phyloP scores from a whole-genome alignment of 2,329 filamentous ascomycete species.

The Pseudocercospora ulei region DNA sequence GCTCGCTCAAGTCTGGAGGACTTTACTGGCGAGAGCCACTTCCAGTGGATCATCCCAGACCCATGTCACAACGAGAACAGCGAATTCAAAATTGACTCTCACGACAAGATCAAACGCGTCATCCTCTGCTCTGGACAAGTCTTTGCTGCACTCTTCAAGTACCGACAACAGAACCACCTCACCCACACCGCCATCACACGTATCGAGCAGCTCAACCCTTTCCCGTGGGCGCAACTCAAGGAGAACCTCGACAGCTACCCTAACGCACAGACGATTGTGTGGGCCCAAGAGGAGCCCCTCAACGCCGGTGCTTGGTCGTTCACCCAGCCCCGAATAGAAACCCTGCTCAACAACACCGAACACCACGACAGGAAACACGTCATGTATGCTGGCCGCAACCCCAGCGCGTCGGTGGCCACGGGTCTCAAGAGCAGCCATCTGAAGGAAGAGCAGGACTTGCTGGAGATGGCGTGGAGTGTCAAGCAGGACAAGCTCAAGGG shows the following conservation, averaged over 20 bases:
- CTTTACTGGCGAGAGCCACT: slow-evolving; percentile 82
- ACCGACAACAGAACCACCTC: slow-evolving; percentile 76
- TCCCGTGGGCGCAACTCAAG: slow-evolving; percentile 94
- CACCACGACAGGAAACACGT: slow-evolving; percentile 91
- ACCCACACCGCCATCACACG: slow-evolving; percentile 90
- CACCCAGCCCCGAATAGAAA: slow-evolving; percentile 95
- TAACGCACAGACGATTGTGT: slow-evolving; percentile 95
- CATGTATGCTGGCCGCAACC: slow-evolving; percentile 91
- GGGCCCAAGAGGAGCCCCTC: slow-evolving; percentile 93
- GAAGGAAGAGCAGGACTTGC: slow-evolving; percentile 84
- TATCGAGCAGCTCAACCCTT: slow-evolving; percentile 95
- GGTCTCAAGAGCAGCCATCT: slow-evolving; percentile 78
- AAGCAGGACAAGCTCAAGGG: slow-evolving; percentile 59
- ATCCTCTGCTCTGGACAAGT: slow-evolving; percentile 93
- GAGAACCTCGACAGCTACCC: slow-evolving; percentile 96
- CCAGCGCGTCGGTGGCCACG: slow-evolving; percentile 86
- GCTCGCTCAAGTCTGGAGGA: slow-evolving; percentile 83
- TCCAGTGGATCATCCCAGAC: slow-evolving; percentile 93
- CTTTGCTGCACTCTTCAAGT: slow-evolving; percentile 79
- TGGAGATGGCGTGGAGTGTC: slow-evolving; percentile 55
- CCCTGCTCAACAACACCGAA: slow-evolving; percentile 82
- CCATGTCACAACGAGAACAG: slow-evolving; percentile 65
- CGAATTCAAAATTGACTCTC: slow-evolving; percentile 54
- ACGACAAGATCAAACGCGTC: slow-evolving; percentile 84
- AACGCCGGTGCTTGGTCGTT: slow-evolving; percentile 97